These are phyloP conservation scores for Aureobasidium sp. DNA, from an alignment of 2,329 filamentous ascomycete genomes.

Conservation along the genomic window DNA sequence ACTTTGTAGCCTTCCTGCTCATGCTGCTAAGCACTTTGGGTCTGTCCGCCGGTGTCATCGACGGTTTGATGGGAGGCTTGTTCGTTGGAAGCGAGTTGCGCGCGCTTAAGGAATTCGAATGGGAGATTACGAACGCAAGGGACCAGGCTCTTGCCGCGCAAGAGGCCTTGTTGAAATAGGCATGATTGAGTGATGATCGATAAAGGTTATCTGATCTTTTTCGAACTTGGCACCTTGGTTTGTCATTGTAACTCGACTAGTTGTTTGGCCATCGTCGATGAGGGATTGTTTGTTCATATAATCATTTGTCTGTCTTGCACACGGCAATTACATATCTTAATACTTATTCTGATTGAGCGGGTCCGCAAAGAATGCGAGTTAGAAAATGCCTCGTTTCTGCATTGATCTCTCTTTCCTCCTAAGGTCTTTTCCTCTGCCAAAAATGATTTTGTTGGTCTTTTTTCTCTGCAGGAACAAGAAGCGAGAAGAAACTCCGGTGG, in stretches of 20 bases:
- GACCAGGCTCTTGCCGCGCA: constrained; percentile 17
- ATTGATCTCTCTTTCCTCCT: too few relatives aligned
- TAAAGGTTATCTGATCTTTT: not conserved
- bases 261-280: not conserved
- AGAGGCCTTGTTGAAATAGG: not conserved
- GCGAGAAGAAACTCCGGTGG: too few relatives aligned
- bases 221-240: not conserved
- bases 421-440: too few relatives aligned
- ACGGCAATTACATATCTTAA: too few relatives aligned
- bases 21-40: constrained; percentile 69
- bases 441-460: too few relatives aligned
- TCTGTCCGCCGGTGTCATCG: constrained; percentile 66
- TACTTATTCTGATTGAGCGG: too few relatives aligned
- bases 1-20: constrained; percentile 72
- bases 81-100: constrained; percentile 81
- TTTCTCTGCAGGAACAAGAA: too few relatives aligned
- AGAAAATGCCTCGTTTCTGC: too few relatives aligned
- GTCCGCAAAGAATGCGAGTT: too few relatives aligned
- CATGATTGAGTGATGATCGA: not conserved
- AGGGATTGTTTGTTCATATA: too few relatives aligned
- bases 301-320: too few relatives aligned
- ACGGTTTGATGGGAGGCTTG: constrained; percentile 76
- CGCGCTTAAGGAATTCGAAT: constrained; percentile 82
- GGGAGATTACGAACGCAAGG: constrained; percentile 71
- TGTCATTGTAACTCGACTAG: too few relatives aligned